Evolutionary conservation across 306 rosid genomes (phyloP), one percentile per base, ranked within the genome.

Genomic region (Castanospermum australe): DNA sequence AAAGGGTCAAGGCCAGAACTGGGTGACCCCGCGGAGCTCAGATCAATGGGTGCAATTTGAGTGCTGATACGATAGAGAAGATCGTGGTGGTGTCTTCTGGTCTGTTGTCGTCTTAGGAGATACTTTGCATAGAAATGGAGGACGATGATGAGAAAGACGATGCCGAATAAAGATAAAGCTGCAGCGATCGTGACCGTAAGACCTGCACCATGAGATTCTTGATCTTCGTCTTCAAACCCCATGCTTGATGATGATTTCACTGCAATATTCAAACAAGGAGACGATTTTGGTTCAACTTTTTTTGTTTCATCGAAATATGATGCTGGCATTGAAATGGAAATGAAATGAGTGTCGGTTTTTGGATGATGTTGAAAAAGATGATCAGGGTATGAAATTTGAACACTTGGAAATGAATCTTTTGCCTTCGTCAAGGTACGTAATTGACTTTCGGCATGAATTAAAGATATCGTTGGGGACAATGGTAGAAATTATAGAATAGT

Each of bases 1-100:
- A 55, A 4, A 5, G 86, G 82, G 32, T 81, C 81, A 42, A 87
- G 80, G 2, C 88, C 90, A 5, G 71, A 25, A 12, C 47, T 63
- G 32, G 63, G 75, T 0, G 38, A 41, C 47, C 36, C 60, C 8
- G 5, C 24, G 2, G 13, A 25, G 11, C 8, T 18, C 36, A 10
- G 15, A 9, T 62, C 79, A 12, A 36, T 0, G 0, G 70, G 48
- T 30, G 59, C 67, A 12, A 76, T n/a, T n/a, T 70, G 69, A 68
- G 60, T 0, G 2, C 21, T 21, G 10, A 57, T 25, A 2, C 12
- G 59, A 0, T 41, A 18, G 10, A 14, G 14, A 20, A 21, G 48
- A 21, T 21, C 33, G 2, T 6, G 21, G 10, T 8, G 51, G 28
- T 73, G 73, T 70, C 79, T 62, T 72, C 38, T 54, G n/a, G n/a